A percentile compares a stretch with the other conserved stretches of the same genome.
Evolutionary conservation across 768 basidiomycete genomes (phyloP).

Genomic region (Ephemerocybe angulata): DNA sequence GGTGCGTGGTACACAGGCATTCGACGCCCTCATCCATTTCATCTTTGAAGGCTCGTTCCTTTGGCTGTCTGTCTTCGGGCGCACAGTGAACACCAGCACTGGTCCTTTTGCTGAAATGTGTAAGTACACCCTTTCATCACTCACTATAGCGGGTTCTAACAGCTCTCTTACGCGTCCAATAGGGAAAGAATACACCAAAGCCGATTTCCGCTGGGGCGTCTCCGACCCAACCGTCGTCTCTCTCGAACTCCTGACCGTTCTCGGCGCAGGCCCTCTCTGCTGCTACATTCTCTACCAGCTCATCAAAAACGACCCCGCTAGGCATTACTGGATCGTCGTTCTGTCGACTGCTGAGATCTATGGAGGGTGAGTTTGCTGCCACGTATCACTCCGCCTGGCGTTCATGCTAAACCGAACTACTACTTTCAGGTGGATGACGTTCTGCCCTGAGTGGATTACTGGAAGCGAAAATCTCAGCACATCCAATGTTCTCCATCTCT

Average conservation of each 20-base stretch:
- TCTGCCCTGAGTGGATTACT: constrained; percentile 81
- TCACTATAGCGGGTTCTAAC: background rate
- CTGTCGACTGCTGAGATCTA: constrained; percentile 75
- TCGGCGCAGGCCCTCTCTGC: constrained; percentile 72
- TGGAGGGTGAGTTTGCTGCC: constrained; percentile 52
- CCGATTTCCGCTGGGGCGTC: constrained; percentile 79
- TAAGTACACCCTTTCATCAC: constrained; percentile 33
- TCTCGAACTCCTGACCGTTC: constrained; percentile 79
- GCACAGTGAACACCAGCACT: constrained; percentile 62
- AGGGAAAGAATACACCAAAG: constrained; percentile 82
- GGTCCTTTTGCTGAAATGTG: constrained; percentile 74
- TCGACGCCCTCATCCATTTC: constrained; percentile 80
- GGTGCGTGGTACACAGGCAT: constrained; percentile 54
- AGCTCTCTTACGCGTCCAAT: background rate
- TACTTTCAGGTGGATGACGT: constrained; percentile 72
- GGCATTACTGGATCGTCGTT: constrained; percentile 79
- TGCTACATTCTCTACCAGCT: constrained; percentile 69
- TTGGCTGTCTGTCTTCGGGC: constrained; percentile 71
- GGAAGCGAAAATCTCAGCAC: constrained; percentile 71
- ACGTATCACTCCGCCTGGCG: background rate
- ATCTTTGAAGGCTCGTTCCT: constrained; percentile 78
- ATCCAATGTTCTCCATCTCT: constrained; percentile 66
- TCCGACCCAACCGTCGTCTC: constrained; percentile 79
- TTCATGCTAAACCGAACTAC: background rate
- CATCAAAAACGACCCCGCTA: constrained; percentile 56